Base-by-base conservation (phyloP, 2,329 filamentous ascomycete species). In the Fusarium phyllophilum region DNA sequence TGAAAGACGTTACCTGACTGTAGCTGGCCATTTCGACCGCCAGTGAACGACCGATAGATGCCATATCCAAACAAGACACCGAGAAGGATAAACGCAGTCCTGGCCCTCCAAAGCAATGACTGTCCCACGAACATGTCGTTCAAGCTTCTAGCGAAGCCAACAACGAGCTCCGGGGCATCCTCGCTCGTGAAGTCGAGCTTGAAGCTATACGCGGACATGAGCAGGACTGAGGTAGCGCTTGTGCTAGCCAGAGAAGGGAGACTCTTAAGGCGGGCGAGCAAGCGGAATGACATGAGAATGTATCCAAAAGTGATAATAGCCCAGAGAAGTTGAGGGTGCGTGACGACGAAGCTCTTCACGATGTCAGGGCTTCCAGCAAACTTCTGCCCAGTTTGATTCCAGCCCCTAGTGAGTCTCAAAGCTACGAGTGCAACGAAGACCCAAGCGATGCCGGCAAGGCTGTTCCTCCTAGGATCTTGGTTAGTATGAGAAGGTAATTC, bases 371-470 rank as follows among this genome's bases (percentile, higher is more conserved):
- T 93, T n/a, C 95, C 95, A 3, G 96, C 93, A 77, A 94, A 95
- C 81, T 99, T 99, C 80, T 98, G 96, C 9, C 96, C 96, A 0
- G 96, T 98, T 81, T 98, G 96, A 79, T 98, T 98, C 96, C 96
- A 99, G 63, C 92, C 89, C 48, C 94, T 86, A 42, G 91, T 84
- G 6, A 97, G 77, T 41, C 95, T 89, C 60, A 94, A 88, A 13
- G 89, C 83, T 3, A 87, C 78, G 13, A 96, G 85, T 1, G 93
- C 85, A 38, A 87, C 77, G 10, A 82, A 33, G 14, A 79, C 68
- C 68, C 75, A 79, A 20, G 88, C 44, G 4, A 79, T 73, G 13
- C 80, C 78, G 10, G 79, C 55, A 1, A 80, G 46, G 3, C 79
- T 78, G 15, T 76, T 77, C 10, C 71, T 74, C 34, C 80, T 83